Evolutionary conservation across 2,329 filamentous ascomycete genomes (phyloP), one percentile per base, ranked within the genome.

Genomic region (Ceratocystiopsis sp.): DNA sequence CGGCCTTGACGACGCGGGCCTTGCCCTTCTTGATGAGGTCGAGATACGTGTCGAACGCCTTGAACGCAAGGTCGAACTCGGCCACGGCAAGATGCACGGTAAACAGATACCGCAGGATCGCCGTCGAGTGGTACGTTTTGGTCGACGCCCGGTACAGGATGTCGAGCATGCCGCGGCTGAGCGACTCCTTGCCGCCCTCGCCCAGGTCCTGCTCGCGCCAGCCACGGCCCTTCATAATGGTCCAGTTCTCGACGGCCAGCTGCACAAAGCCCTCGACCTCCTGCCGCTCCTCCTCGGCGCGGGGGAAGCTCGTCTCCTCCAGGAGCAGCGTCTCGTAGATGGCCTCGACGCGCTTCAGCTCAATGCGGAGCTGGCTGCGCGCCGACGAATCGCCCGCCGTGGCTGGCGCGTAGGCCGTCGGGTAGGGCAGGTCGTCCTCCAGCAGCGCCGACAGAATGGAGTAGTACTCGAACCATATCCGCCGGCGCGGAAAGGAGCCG

Each of bases 71-170:
- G 44, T 94, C 84, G 51, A 95, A 96, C 52, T 98, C 89, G 10
- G 86, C 85, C 16, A 95, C 68, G 3, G 85, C 75, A 16, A 89
- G 68, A 58, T 98, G 91, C 2, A 94, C 80, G 12, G 77, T 80
- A 56, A 96, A 96, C 0, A 98, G 68, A 53, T 87, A 75, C 45
- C 89, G 73, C 29, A 98, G 65, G 48, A 96, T 83, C 11, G 85
- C 67, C 1, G 89, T 93, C 1, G 91, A 98, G 60, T 98, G 91
- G 55, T 91, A 98, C 0, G 87, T 94, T 59, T 91, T 94, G 11
- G 82, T 85, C 9, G 89, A 84, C 18, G 87, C 84, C 35, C 81
- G 80, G 59, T 96, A 98, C 8, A 98, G 68, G 25, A 86, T 83
- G 59, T 91, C 87, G 36, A 98, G 71, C 32, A 93, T 77, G 41